A percentile compares a stretch with the other conserved stretches of the same genome.
Evolutionary conservation across 2,329 filamentous ascomycete species (phyloP).

Genomic region (Diplodia sapinea): DNA sequence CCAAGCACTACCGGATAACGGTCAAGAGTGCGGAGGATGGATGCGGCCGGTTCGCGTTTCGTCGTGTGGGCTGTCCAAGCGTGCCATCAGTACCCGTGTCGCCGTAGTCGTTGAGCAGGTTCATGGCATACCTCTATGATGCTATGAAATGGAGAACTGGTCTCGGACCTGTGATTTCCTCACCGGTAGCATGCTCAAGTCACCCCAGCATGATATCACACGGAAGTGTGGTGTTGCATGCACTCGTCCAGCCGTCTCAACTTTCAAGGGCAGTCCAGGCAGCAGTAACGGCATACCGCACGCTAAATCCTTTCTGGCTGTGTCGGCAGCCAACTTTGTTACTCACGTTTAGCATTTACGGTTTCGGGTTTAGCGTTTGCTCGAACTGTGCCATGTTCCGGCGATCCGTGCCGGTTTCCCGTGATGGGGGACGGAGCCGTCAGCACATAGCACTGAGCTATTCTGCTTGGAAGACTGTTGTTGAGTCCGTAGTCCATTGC

Average conservation of each 20-base stretch:
- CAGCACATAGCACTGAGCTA: background rate
- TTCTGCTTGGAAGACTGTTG: background rate
- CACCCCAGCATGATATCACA: background rate
- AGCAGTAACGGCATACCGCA: background rate
- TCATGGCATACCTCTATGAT: background rate
- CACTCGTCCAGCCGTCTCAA: background rate
- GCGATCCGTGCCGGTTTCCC: background rate
- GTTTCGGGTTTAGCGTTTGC: background rate
- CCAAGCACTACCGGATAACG: no score
- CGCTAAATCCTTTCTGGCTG: background rate
- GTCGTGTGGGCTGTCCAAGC: background rate
- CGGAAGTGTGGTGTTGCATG: background rate
- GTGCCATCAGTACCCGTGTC: background rate
- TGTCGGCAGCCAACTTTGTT: background rate
- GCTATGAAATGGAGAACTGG: background rate
- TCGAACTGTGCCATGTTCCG: background rate
- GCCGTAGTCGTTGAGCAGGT: background rate
- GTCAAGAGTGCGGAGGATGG: background rate
- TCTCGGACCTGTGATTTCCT: background rate
- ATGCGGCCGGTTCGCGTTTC: background rate
- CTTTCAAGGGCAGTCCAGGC: background rate
- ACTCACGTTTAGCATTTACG: background rate
- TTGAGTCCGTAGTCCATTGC: background rate
- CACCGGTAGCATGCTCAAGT: background rate
- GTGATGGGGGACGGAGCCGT: background rate